phyloP scores from a whole-genome alignment of 202 grass and related monocot genomes.

The Schoenoplectus triqueter region DNA sequence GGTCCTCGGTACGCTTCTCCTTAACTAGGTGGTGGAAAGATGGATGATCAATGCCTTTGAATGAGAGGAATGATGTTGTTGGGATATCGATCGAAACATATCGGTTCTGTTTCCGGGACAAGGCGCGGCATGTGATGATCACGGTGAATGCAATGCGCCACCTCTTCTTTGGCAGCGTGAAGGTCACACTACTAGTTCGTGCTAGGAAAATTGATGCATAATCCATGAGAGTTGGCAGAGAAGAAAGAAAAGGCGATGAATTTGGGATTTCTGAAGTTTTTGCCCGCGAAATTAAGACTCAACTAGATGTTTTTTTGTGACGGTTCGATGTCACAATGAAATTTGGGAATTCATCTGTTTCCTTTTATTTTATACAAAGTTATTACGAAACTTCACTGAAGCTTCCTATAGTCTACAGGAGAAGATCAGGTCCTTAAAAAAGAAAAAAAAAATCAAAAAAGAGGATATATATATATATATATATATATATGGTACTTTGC shows the following conservation, averaged over 20 bases:
- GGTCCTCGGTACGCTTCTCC: constrained; percentile 30
- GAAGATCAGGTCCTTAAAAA: neutral
- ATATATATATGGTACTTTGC: no score
- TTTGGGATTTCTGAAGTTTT: neutral
- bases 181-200: neutral
- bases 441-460: neutral
- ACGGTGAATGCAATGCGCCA: constrained; percentile 55
- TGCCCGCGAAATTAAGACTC: constrained; percentile 4
- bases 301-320: no score
- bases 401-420: neutral
- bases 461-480: neutral
- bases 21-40: constrained; percentile 51
- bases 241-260: neutral
- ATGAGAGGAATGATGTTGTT: neutral
- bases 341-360: no score
- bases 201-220: constrained; percentile 38
- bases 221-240: constrained; percentile 33
- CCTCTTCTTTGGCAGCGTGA: constrained; percentile 23
- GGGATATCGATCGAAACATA: constrained; percentile 39
- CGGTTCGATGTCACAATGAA: neutral
- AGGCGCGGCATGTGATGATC: constrained; percentile 55
- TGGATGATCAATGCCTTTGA: neutral
- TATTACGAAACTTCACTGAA: neutral
- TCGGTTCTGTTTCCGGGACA: constrained; percentile 5
- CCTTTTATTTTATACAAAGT: no score